These are phyloP conservation scores for Aspergillus phoenicis DNA, from an alignment of 2,329 filamentous ascomycete species.

Conservation along the genomic window DNA sequence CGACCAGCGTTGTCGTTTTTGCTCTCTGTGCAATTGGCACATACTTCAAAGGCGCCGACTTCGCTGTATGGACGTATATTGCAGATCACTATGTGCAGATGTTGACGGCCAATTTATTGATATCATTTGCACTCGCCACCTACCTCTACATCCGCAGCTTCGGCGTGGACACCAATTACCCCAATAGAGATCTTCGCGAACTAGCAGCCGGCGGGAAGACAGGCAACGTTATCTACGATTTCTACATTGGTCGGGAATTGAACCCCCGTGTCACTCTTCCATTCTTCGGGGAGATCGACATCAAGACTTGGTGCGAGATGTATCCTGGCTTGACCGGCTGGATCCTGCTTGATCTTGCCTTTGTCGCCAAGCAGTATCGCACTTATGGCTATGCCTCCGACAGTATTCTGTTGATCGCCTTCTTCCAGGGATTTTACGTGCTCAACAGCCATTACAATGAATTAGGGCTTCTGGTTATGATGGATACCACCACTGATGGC, in stretches of 20 bases:
- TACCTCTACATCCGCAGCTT: constrained; percentile 82
- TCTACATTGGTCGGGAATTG: constrained; percentile 90
- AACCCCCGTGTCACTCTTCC: constrained; percentile 72
- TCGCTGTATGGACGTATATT: constrained; percentile 85
- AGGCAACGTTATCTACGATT: constrained; percentile 86
- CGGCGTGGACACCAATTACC: constrained; percentile 59
- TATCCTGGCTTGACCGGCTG: constrained; percentile 85
- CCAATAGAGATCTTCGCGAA: constrained; percentile 70
- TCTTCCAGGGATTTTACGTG: constrained; percentile 76
- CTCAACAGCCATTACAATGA: constrained; percentile 84
- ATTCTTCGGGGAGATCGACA: constrained; percentile 67
- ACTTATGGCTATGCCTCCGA: constrained; percentile 78
- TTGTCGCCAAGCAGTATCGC: constrained; percentile 81
- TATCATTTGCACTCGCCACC: constrained; percentile 69
- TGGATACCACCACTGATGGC: constrained; percentile 86
- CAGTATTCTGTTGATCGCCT: constrained; percentile 75
- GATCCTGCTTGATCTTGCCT: constrained; percentile 79
- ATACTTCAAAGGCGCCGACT: constrained; percentile 71
- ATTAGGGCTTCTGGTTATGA: constrained; percentile 80
- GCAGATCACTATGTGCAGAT: constrained; percentile 84
- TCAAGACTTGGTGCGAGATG: constrained; percentile 84
- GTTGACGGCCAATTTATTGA: constrained; percentile 75
- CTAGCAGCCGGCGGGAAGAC: constrained; percentile 76
- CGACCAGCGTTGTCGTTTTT: constrained; percentile 69
- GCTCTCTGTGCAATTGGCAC: constrained; percentile 71